phyloP scores from a whole-genome alignment of 768 basidiomycete genomes.

The Lactarius sp. region DNA sequence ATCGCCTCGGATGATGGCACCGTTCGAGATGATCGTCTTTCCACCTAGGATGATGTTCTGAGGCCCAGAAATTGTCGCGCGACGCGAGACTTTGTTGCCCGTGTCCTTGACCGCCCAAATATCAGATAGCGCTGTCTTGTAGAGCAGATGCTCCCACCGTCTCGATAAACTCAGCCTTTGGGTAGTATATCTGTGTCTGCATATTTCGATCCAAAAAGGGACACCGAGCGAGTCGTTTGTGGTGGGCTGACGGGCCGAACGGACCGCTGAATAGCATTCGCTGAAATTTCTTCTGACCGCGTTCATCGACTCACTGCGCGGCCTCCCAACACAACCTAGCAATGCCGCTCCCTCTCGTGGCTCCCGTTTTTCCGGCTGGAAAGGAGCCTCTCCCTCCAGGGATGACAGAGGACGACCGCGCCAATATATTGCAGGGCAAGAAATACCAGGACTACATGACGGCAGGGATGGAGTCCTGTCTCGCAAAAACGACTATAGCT shows the following conservation, averaged over 20 bases:
- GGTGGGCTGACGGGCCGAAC: background rate
- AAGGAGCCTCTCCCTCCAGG: slow-evolving; percentile 87
- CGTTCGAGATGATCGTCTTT: slow-evolving; percentile 90
- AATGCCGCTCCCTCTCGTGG: slow-evolving; percentile 39
- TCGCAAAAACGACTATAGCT: slow-evolving; percentile 73
- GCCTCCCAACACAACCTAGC: background rate
- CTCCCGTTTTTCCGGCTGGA: slow-evolving; percentile 79
- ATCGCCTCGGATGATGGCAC: slow-evolving; percentile 91
- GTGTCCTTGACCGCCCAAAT: slow-evolving; percentile 60
- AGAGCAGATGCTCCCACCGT: slow-evolving; percentile 40
- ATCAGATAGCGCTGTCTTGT: background rate
- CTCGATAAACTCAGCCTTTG: slow-evolving; percentile 82
- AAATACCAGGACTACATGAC: slow-evolving; percentile 71
- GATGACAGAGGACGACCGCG: slow-evolving; percentile 72
- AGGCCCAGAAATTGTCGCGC: slow-evolving; percentile 86
- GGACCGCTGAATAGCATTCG: background rate
- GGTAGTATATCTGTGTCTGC: slow-evolving; percentile 75
- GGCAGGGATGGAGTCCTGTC: slow-evolving; percentile 81
- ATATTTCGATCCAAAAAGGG: slow-evolving; percentile 32
- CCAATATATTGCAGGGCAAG: slow-evolving; percentile 58
- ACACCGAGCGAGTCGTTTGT: background rate
- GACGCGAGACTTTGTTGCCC: slow-evolving; percentile 91
- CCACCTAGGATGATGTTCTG: slow-evolving; percentile 97
- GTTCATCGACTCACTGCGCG: background rate
- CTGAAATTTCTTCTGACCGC: background rate